These are phyloP conservation scores for Leptomonas seymouri DNA, from an alignment of 208 protist species.

Conservation along the genomic window DNA sequence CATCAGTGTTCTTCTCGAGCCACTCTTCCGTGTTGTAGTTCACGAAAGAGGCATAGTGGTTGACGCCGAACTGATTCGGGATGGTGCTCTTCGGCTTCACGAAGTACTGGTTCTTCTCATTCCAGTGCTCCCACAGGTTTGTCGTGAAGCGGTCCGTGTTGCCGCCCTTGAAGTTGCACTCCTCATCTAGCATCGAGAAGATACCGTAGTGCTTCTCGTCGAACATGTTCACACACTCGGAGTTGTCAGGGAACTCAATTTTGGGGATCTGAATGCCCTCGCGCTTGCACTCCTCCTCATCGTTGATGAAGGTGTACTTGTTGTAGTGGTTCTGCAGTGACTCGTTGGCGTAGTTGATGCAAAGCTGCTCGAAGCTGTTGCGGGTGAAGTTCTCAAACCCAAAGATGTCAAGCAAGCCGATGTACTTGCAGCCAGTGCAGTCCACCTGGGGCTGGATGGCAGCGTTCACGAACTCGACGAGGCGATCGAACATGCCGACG, in stretches of 20 bases:
- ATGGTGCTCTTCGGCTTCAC: constrained; percentile 85
- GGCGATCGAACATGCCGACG: constrained; percentile 85
- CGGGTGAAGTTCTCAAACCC: constrained; percentile 96
- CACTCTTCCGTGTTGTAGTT: constrained; percentile 88
- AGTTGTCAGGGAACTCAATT: constrained; percentile 89
- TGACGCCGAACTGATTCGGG: constrained; percentile 87
- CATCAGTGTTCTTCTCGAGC: constrained; percentile 93
- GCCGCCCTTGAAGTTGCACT: constrained; percentile 85
- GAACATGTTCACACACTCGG: constrained; percentile 88
- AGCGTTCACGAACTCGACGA: constrained; percentile 88
- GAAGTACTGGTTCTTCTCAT: constrained; percentile 67
- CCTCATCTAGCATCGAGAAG: constrained; percentile 91
- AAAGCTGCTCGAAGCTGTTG: constrained; percentile 98
- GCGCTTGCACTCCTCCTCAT: constrained; percentile 91
- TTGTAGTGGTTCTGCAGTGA: constrained; percentile 98
- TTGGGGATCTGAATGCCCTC: constrained; percentile 83
- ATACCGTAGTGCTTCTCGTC: constrained; percentile 77
- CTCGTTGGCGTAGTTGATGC: constrained; percentile 98
- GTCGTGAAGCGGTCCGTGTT: constrained; percentile 70
- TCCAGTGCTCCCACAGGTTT: constrained; percentile 75
- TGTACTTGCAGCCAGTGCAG: constrained; percentile 72
- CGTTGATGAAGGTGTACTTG: constrained; percentile 95
- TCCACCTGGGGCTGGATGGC: constrained; percentile 67
- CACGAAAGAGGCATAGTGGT: constrained; percentile 92
- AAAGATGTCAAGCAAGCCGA: constrained; percentile 97